These are phyloP conservation scores for Acacia melanoxylon DNA, from an alignment of 306 rosid species.

Conservation along the genomic window DNA sequence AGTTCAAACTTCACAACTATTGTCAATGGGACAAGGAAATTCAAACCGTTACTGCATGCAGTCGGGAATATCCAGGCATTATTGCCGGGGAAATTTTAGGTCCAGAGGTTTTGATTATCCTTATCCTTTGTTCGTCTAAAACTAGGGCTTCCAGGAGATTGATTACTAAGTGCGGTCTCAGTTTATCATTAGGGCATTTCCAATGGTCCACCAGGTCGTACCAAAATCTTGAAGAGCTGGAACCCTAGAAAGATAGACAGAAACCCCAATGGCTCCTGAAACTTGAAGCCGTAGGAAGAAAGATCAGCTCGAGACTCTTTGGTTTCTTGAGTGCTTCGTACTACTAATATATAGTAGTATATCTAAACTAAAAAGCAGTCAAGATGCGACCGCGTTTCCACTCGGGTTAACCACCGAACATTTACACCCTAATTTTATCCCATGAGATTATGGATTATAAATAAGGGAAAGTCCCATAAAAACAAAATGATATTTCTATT, in stretches of 20 bases:
- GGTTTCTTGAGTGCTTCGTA: not conserved
- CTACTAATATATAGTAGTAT: not conserved
- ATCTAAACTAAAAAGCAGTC: not conserved
- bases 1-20: constrained; percentile 24
- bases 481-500: no score
- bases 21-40: not conserved
- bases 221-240: not conserved
- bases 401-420: not conserved
- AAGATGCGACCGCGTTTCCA: not conserved
- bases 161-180: not conserved
- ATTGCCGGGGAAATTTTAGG: constrained; percentile 18
- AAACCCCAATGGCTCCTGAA: not conserved
- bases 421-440: not conserved
- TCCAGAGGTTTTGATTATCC: constrained; percentile 23
- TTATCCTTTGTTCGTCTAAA: not conserved
- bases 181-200: not conserved
- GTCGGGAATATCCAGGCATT: constrained; percentile 30
- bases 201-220: constrained; percentile 28
- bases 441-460: not conserved
- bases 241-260: constrained; percentile 47
- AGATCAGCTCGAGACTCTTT: constrained; percentile 2
- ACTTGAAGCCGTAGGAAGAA: not conserved
- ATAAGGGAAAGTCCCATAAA: no score
- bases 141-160: constrained; percentile 21
- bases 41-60: constrained; percentile 14